Evolutionary conservation across 2,329 filamentous ascomycete species (phyloP).

Genomic region (Colletotrichum incanum): DNA sequence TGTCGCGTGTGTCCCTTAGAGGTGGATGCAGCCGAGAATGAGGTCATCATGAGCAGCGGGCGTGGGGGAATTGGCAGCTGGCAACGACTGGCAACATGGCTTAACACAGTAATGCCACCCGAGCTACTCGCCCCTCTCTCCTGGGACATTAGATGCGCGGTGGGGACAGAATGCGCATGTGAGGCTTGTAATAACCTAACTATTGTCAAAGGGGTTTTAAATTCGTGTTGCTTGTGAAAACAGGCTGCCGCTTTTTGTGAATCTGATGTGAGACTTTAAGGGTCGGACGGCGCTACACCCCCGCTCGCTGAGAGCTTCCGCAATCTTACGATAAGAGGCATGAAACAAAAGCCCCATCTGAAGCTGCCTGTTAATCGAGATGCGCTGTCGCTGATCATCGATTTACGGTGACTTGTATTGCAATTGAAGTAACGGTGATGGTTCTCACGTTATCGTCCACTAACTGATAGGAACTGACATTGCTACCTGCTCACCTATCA

Average conservation of each 20-base stretch:
- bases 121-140: background rate
- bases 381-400: background rate
- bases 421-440: background rate
- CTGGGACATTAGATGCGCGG: background rate
- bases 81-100: rapidly evolving
- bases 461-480: too few relatives aligned
- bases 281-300: background rate
- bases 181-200: background rate
- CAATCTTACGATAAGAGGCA: background rate
- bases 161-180: background rate
- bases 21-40: background rate
- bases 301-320: background rate
- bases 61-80: background rate
- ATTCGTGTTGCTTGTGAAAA: background rate
- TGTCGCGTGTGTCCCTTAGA: background rate
- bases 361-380: background rate
- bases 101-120: background rate
- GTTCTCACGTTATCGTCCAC: too few relatives aligned
- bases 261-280: background rate
- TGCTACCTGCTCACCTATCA: too few relatives aligned
- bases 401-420: background rate
- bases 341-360: background rate
- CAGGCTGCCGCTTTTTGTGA: background rate
- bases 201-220: background rate
- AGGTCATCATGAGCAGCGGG: constrained; percentile 23